Evolutionary conservation across 1,284 basidiomycete species (phyloP), one percentile per base, ranked within the genome.

Genomic region (Sanghuangporus sanghuang): DNA sequence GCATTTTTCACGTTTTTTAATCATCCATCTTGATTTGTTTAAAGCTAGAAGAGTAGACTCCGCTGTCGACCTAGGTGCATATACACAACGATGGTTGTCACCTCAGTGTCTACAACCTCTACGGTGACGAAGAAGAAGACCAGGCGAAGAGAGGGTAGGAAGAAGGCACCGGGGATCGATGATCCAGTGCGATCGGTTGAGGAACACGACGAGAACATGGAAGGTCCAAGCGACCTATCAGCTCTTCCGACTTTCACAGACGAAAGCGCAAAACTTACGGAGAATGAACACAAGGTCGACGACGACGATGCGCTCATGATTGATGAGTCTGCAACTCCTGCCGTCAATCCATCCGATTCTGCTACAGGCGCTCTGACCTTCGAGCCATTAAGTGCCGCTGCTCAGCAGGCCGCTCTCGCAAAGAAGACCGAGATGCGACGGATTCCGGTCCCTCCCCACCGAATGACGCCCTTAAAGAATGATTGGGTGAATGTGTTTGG

Each of bases 401-500:
- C 82, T 2, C 81, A 81, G 62, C 80, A 81, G 63, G 73, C 81
- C 3, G 73, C 80, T 16, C 77, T 85, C 8, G 36, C 58, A n/a
- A 64, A 61, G 64, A 93, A 90, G 74, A 87, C 90, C 18, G 94
- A 96, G 75, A 88, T 83, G 55, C 80, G 94, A 71, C 81, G 91
- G 60, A 86, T 99, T 69, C 82, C 93, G 23, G 93, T 99, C 73
- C 97, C 96, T 3, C 95, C 95, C 7, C 97, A 99, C 76, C 87
- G 96, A 58, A 95, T 98, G 92, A 95, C 95, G 14, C 97, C 97
- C 5, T 77, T 99, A 64, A 97, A 98, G 78, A 93, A 93, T 72
- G 96, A 98, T 68, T 99, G 96, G 96, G 83, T 98, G 67, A 95
- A 95, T 74, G 89, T 99, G 64, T 99, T 98, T 75, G 93, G 95